Percentiles rank a stretch among this genome's conserved stretches.
Conservation (phyloP, 106 monocot species). For the Allium cepa region DNA sequence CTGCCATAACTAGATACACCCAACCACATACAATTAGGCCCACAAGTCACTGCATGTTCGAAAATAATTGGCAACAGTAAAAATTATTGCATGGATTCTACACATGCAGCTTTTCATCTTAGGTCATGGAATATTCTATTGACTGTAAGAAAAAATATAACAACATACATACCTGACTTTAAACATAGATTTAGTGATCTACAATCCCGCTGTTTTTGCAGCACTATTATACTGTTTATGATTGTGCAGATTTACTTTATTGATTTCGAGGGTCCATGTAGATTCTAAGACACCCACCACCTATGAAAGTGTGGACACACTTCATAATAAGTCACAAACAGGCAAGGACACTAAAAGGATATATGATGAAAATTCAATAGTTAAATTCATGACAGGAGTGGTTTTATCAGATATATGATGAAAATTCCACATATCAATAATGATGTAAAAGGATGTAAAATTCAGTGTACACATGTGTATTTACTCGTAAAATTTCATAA, state of each 20-base stretch:
- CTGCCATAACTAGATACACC: background rate
- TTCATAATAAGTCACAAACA: background rate
- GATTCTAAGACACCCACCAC: constrained; percentile 3
- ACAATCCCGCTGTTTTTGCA: background rate
- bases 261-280: background rate
- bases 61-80: background rate
- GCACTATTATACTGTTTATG: background rate
- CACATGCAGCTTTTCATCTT: background rate
- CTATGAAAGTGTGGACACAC: background rate
- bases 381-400: background rate
- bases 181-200: background rate
- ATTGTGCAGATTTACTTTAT: background rate
- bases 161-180: background rate
- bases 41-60: background rate
- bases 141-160: background rate
- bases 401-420: background rate
- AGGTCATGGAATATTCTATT: background rate
- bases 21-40: constrained; percentile 6
- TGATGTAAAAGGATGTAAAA: background rate
- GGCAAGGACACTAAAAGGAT: background rate
- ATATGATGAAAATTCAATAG: background rate
- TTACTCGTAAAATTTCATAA: background rate
- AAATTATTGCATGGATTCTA: background rate
- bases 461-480: background rate
- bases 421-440: background rate